A percentile compares a stretch with the other conserved stretches of the same genome.
phyloP scores from a whole-genome alignment of 805 yeast genomes.

The Lipomyces kockii region DNA sequence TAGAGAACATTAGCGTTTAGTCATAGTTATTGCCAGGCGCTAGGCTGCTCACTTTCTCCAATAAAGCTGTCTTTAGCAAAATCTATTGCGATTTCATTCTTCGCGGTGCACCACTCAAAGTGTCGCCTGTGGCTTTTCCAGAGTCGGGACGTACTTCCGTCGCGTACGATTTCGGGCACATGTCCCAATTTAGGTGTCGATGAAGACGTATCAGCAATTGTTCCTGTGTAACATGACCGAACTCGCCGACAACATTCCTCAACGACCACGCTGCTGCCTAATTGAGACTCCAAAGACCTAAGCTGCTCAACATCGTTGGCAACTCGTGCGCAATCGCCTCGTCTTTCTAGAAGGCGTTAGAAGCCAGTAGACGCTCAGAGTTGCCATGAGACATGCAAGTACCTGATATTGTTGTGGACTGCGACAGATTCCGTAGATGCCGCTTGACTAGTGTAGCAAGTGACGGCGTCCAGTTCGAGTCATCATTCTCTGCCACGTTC shows the following conservation, averaged over 20 bases:
- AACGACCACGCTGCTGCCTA: neutral
- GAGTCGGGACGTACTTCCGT: neutral
- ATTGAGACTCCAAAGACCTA: neutral
- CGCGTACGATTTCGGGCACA: neutral
- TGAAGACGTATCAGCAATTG: neutral
- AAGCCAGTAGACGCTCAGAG: neutral
- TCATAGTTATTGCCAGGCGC: neutral
- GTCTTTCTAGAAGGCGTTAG: neutral
- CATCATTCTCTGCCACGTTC: neutral
- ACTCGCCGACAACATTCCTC: neutral
- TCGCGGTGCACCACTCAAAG: neutral
- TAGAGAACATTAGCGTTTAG: neutral
- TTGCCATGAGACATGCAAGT: neutral
- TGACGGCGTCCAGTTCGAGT: neutral
- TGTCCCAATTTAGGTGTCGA: neutral
- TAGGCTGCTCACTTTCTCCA: neutral
- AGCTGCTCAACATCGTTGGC: neutral
- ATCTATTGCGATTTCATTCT: neutral
- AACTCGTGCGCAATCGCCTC: neutral
- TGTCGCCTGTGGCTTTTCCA: neutral
- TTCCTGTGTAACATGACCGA: neutral
- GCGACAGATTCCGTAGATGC: slow-evolving; percentile 17
- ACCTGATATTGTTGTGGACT: slow-evolving; percentile 2
- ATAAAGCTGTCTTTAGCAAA: neutral
- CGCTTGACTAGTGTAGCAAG: slow-evolving; percentile 6